Evolutionary conservation across 75 land plant genomes (phyloP).

Genomic region (Picea glauca): DNA sequence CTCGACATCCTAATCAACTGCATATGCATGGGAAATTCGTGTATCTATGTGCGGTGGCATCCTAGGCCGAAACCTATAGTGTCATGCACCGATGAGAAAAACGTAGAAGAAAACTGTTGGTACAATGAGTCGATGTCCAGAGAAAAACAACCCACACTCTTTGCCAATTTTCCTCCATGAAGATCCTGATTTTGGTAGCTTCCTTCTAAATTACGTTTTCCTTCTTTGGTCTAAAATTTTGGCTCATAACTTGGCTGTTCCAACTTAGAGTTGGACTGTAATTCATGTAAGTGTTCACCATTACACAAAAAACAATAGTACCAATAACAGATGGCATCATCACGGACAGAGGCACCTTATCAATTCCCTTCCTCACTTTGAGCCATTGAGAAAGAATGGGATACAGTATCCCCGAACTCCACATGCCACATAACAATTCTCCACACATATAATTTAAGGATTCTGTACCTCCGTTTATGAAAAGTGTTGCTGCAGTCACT

Average conservation of each 20-base stretch:
- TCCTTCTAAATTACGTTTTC: slow-evolving; percentile 23
- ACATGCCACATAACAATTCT: no score
- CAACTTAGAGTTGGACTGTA: slow-evolving; percentile 76
- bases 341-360: neutral
- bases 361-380: neutral
- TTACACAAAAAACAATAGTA: neutral
- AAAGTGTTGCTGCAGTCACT: no score
- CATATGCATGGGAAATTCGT: no score
- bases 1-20: no score
- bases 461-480: no score
- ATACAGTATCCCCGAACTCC: no score
- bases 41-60: no score
- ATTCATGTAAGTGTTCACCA: slow-evolving; percentile 18
- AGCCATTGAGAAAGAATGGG: neutral
- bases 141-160: slow-evolving; percentile 70
- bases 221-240: slow-evolving; percentile 47
- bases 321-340: neutral
- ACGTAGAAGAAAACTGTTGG: no score
- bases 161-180: slow-evolving; percentile 78
- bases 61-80: no score
- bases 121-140: slow-evolving; percentile 32
- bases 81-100: no score
- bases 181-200: slow-evolving; percentile 36
- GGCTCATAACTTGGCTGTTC: slow-evolving; percentile 75
- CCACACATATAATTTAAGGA: no score